Base-by-base conservation (phyloP, 768 basidiomycete species). In the Exsudoporus frostii region DNA sequence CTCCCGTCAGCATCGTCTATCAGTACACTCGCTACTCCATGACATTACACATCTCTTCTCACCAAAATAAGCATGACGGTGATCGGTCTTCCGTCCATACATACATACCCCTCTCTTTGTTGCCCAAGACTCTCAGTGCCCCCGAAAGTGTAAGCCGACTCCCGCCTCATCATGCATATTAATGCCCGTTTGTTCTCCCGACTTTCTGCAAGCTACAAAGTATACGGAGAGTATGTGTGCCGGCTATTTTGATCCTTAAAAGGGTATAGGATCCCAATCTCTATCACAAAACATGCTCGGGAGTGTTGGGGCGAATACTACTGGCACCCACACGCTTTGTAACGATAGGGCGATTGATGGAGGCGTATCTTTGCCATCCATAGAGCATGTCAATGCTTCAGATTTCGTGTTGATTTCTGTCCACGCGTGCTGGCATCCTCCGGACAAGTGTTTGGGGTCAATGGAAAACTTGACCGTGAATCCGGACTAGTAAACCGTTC, bases 1-100 rank as follows among this genome's bases (percentile, higher is more conserved):
- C 65, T 30, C 59, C 62, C 34, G 64, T 61, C 59, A 59, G 53
- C 68, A 67, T 55, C 45, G 41, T 24, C 22, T 22, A 54, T 57
- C 24, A 49, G 44, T 62, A 50, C 19, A 30, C 22, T 38, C 38
- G 45, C 30, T 45, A 45, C 20, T 37, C 24, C 25, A 32, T 22
- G 46, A 43, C 27, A 29, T 45, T 34, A n/a, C 33, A 27, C 30
- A 40, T 30, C 27, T 24, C 48, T 17, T 34, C 7, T 50, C 15
- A 45, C 20, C 6, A 29, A 9, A 22, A 33, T 27, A 45, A 13
- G 22, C 22, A 45, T 50, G 30, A 45, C 20, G 27, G 38, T 22
- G 13, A 6, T 37, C n/a, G 32, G 32, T 46, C 17, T 13, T 20
- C 19, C 9, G 22, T 30, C n/a, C 42, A 3, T 11, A 42, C 25